A percentile compares a stretch with the other conserved stretches of the same genome.
These are phyloP conservation scores for Fusarium marasasianum DNA, from an alignment of 2,329 filamentous ascomycete species.

Conservation along the genomic window DNA sequence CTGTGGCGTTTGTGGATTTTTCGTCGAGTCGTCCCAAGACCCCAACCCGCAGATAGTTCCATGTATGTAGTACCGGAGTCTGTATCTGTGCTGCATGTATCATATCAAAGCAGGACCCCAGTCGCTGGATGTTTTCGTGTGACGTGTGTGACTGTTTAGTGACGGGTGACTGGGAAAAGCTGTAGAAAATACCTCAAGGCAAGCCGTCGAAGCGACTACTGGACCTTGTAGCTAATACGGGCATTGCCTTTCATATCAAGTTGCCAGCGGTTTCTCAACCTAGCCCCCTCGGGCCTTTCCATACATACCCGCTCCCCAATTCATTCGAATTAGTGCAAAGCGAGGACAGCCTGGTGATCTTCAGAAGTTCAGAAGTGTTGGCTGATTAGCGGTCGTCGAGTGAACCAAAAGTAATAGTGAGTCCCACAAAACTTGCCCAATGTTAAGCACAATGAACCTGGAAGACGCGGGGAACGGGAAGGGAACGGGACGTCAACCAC, in stretches of 20 bases:
- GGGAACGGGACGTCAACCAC: slow-evolving; percentile 7
- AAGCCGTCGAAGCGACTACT: background rate
- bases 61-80: background rate
- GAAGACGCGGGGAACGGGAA: slow-evolving; percentile 23
- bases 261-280: background rate
- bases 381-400: slow-evolving; percentile 5
- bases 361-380: background rate
- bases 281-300: slow-evolving; percentile 23
- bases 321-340: slow-evolving; percentile 9
- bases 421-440: slow-evolving; percentile 15
- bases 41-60: slow-evolving; percentile 20
- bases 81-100: slow-evolving; percentile 14
- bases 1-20: slow-evolving; percentile 1
- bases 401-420: slow-evolving; percentile 2
- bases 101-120: background rate
- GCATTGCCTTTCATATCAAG: background rate
- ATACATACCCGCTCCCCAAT: slow-evolving; percentile 31
- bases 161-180: background rate
- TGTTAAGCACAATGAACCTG: slow-evolving; percentile 7
- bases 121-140: background rate
- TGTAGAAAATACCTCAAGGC: slow-evolving; percentile 27
- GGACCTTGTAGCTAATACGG: slow-evolving; percentile 9
- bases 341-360: slow-evolving; percentile 9
- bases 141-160: background rate
- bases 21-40: slow-evolving; percentile 2